Percentiles rank a stretch among this genome's conserved stretches.
Evolutionary conservation across 208 protist species (phyloP).

Genomic region (Eutreptiella sp.): DNA sequence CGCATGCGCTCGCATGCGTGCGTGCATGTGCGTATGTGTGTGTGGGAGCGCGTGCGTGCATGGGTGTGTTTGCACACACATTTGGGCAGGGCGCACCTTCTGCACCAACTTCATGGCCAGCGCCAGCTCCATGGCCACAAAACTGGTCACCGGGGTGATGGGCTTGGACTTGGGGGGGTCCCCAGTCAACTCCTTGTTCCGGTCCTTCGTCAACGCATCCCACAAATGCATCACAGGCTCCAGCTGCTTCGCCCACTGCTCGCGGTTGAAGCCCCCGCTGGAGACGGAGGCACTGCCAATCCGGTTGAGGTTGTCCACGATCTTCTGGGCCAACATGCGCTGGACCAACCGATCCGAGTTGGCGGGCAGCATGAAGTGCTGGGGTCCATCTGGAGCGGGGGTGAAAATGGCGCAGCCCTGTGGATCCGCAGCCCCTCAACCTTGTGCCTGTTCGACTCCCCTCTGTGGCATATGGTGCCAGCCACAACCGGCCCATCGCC

Average conservation of each 20-base stretch:
- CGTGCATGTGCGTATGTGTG: too few relatives aligned
- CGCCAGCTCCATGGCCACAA: too few relatives aligned
- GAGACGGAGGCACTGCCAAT: constrained; percentile 42
- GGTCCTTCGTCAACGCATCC: constrained; percentile 48
- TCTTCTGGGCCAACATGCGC: constrained; percentile 45
- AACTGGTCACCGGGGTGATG: constrained; percentile 28
- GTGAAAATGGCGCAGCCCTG: constrained; percentile 29
- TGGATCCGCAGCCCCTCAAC: too few relatives aligned
- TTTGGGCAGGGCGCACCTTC: too few relatives aligned
- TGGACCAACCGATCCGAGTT: constrained; percentile 86
- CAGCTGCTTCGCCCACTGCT: constrained; percentile 68
- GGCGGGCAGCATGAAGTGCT: constrained; percentile 76
- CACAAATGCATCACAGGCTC: constrained; percentile 71
- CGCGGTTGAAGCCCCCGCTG: constrained; percentile 44
- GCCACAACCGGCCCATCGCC: too few relatives aligned
- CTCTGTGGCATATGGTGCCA: too few relatives aligned
- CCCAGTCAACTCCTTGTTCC: constrained; percentile 66
- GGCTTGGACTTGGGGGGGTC: constrained; percentile 55
- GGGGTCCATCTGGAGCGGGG: constrained; percentile 40
- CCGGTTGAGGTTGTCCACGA: constrained; percentile 63
- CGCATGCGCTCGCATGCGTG: too few relatives aligned
- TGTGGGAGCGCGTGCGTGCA: too few relatives aligned
- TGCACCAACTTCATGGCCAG: too few relatives aligned
- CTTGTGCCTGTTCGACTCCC: too few relatives aligned
- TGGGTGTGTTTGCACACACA: too few relatives aligned